Base-by-base conservation (phyloP, 257 asterid species). In the Osmanthus fragrans region DNA sequence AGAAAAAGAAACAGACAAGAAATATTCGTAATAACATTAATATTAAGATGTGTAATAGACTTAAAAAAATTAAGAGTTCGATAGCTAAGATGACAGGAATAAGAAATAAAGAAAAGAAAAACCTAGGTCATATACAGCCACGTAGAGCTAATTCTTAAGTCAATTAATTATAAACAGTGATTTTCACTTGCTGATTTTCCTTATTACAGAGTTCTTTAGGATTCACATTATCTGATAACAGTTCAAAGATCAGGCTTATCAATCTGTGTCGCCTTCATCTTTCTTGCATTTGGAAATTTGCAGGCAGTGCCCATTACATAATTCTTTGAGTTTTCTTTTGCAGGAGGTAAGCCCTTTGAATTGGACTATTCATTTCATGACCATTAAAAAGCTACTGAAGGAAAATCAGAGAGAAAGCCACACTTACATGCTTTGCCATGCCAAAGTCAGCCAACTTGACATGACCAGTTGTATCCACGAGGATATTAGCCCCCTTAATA, bases 361-460 rank as follows among this genome's bases (percentile, higher is more conserved):
- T 60, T 6, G 68, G 32, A 60, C 15, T 54, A n/a, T 54, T 54
- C 23, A 60, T 60, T 23, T 60, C 32, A 7, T 60, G 32, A 63
- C 69, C 34, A 63, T 23, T 63, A 63, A 54, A 4, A 54, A 19
- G 7, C 6, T 25, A 27, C 34, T 9, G 69, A 63, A 63, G 18
- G 34, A 63, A 30, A 68, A 47, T 37, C n/a, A 51, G 30, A 71
- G 74, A 74, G 70, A 79, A 54, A 32, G 54, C 42, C 66, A 36
- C 58, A 82, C 97, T 90, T 89, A 96, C 99, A 87, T 96, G 99
- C 80, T 96, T 96, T 80, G 99, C 98, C 98, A 93, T 92, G 78
- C 99, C 99, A 84, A 94, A 94, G 85, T 94, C 97, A 27, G 97
- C 97, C 87, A 94, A 81, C 87, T 94, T 94, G 64, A 94, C 93